These are phyloP conservation scores for Gelatoporia subvermispora DNA, from an alignment of 768 basidiomycete species.

Conservation along the genomic window DNA sequence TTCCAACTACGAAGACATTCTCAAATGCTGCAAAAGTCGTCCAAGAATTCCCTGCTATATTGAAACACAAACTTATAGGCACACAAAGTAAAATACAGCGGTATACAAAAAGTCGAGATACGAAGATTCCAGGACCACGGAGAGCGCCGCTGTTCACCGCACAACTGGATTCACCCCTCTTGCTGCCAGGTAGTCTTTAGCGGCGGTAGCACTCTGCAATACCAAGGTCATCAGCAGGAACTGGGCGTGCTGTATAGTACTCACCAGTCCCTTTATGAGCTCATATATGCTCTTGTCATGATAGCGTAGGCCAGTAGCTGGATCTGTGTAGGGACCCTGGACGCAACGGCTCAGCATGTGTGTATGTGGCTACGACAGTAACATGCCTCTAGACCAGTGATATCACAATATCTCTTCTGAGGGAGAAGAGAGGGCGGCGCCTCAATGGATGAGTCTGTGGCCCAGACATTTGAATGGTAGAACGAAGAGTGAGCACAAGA, in stretches of 20 bases:
- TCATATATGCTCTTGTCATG: conserved; percentile 88
- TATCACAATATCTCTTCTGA: conserved; percentile 76
- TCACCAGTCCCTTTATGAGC: conserved; percentile 67
- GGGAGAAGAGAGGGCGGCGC: conserved; percentile 80
- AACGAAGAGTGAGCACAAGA: background rate
- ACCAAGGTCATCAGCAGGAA: background rate
- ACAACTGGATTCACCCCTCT: conserved; percentile 35
- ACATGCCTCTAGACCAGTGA: conserved; percentile 74
- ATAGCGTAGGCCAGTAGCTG: conserved; percentile 72
- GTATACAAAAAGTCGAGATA: too few relatives aligned
- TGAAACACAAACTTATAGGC: too few relatives aligned
- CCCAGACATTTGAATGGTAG: background rate
- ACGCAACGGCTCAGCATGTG: background rate
- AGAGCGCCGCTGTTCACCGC: too few relatives aligned
- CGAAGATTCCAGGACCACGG: too few relatives aligned
- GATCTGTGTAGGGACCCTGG: conserved; percentile 81
- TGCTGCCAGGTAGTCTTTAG: conserved; percentile 73
- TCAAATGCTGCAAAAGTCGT: too few relatives aligned
- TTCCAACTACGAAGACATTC: too few relatives aligned
- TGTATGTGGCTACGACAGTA: background rate
- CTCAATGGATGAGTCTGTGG: conserved; percentile 42
- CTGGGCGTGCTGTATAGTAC: conserved; percentile 5
- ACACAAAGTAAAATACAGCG: too few relatives aligned
- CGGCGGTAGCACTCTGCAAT: conserved; percentile 56
- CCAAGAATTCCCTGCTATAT: too few relatives aligned